phyloP scores from a whole-genome alignment of 495 filamentous ascomycete genomes.

The Podospora comata region DNA sequence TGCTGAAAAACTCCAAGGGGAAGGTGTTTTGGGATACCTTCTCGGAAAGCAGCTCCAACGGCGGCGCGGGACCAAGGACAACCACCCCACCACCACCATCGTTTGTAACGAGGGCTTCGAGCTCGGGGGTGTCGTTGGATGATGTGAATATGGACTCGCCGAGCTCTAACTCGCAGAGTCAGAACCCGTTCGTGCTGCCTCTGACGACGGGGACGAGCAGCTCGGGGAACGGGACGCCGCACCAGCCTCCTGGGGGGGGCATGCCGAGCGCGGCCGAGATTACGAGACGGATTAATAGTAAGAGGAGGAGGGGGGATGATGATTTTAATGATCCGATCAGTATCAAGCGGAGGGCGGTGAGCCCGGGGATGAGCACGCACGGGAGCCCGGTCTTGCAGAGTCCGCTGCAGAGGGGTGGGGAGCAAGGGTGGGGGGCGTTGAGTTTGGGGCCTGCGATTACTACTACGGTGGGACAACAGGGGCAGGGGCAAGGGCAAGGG shows the following conservation, averaged over 20 bases:
- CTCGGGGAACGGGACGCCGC: slow-evolving; percentile 30
- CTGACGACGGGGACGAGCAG: slow-evolving; percentile 25
- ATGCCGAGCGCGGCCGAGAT: slow-evolving; percentile 61
- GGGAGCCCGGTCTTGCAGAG: slow-evolving; percentile 87
- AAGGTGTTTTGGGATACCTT: slow-evolving; percentile 79
- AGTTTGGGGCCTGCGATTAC: background rate
- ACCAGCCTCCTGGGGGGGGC: background rate
- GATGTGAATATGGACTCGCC: slow-evolving; percentile 77
- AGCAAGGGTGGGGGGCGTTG: slow-evolving; percentile 60
- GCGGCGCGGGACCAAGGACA: slow-evolving; percentile 41
- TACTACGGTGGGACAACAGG: background rate
- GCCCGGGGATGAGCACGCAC: slow-evolving; percentile 85
- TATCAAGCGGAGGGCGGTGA: slow-evolving; percentile 92
- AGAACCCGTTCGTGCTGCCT: slow-evolving; percentile 24
- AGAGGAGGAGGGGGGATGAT: slow-evolving; percentile 76
- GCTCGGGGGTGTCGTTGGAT: slow-evolving; percentile 62
- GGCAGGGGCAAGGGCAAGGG: background rate
- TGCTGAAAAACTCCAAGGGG: slow-evolving; percentile 65
- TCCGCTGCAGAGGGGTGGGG: slow-evolving; percentile 62
- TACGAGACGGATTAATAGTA: slow-evolving; percentile 63
- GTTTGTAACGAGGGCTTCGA: slow-evolving; percentile 51
- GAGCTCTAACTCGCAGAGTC: slow-evolving; percentile 22
- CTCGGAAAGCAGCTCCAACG: slow-evolving; percentile 43
- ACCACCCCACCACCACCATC: slow-evolving; percentile 63
- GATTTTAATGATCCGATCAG: slow-evolving; percentile 86